Evolutionary conservation across 257 asterid genomes (phyloP), one percentile per base, ranked within the genome.

Genomic region (Fraxinus excelsior): DNA sequence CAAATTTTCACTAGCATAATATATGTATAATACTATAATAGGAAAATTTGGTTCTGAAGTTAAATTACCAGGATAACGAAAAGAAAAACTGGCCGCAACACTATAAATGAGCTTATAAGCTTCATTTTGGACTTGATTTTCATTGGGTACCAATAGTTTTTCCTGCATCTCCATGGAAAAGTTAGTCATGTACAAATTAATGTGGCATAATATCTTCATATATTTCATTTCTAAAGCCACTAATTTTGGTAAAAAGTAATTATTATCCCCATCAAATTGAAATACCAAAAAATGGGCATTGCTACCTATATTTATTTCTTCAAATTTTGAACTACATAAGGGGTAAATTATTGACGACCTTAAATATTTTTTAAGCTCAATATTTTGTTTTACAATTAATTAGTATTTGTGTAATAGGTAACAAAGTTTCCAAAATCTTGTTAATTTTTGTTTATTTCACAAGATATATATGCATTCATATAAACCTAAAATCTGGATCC

Each of bases 11-110:
- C 13, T 9, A 40, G 10, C 10, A 40, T 40, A 9, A 44, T 44
- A 44, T 1, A 14, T 44, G 53, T 44, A 10, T 44, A 44, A 14
- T 44, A 44, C 53, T 31, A 44, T 44, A 10, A 44, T 12, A 44
- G 1, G 10, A 44, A 44, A 44, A 51, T 18, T 51, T 0, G 23
- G 60, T 49, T 49, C 21, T 4, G 23, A 49, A 49, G 3, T 49
- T 16, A 0, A 51, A 18, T 56, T 83, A 89, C 94, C 84, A 84
- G 44, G 46, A 82, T 16, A 64, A 86, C 37, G 67, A 83, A 85
- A 37, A 82, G 84, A 74, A 79, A 79, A 56, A 85, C 46, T 21
- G 87, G 90, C 29, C 81, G 87, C 69, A 76, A 18, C 81, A 85
- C 78, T 51, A 83, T 77, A 74, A 42, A 88, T 34, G 87, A 85